Evolutionary conservation across 2,329 filamentous ascomycete species (phyloP), one percentile per base, ranked within the genome.

Genomic region (Chrysosporium queenslandicum): DNA sequence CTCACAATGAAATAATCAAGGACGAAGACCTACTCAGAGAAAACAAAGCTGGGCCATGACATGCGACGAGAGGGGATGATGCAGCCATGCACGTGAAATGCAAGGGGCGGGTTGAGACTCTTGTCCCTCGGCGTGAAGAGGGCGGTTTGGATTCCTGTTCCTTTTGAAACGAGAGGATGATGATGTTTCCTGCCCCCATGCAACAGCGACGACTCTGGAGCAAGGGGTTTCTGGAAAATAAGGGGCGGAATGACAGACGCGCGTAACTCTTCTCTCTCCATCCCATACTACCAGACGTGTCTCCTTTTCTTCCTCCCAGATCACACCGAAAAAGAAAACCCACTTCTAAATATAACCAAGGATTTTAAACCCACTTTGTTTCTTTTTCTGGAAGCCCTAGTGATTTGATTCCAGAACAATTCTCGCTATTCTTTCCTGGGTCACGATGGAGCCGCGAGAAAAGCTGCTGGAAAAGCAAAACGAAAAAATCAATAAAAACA

Each of bases 321-420:
- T n/a, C n/a, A n/a, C n/a, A n/a, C n/a, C n/a, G n/a, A n/a, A n/a
- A n/a, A n/a, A n/a, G n/a, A 12, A 7, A 21, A 21, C 18, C 8
- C 20, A 9, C 37, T 40, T 40, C 37, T 40, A 21, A 21, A 40
- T 21, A 40, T 40, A 40, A 40, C 36, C 3, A 7, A 12, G 32
- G 12, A 9, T 2, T 9, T 21, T 11, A 34, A 4, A n/a, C 37
- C 7, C 18, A 18, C 14, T 25, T 37, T 34, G 2, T 27, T 16
- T 16, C 21, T 25, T 47, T 25, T 39, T 47, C 32, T 47, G n/a
- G 45, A 47, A 47, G 45, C 45, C 42, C 42, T 9, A 20, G 21
- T 42, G 14, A 40, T 40, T 45, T 2, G 20, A 21, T 42, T 50
- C 47, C 27, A 50, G 47, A 50, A 50, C 32, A 40, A 30, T 14